phyloP scores from a whole-genome alignment of 2,329 filamentous ascomycete genomes.

The Talaromyces sp. region DNA sequence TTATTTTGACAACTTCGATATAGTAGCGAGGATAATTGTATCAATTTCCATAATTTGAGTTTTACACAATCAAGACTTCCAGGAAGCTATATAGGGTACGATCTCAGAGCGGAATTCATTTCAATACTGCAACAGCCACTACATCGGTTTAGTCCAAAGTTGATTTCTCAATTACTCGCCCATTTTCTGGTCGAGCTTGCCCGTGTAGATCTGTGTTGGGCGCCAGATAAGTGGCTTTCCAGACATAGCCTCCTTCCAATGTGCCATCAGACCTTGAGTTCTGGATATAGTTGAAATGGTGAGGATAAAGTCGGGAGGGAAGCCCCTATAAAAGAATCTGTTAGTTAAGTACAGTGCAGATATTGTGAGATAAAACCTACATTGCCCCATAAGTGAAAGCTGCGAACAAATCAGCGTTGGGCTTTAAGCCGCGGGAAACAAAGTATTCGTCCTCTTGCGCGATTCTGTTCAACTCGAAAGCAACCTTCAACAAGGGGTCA shows the following conservation, averaged over 20 bases:
- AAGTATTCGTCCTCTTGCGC: slow-evolving; percentile 9
- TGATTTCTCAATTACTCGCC: neutral
- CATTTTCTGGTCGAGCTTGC: neutral
- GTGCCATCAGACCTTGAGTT: neutral
- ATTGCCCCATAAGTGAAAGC: slow-evolving; percentile 3
- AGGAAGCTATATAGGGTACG: neutral
- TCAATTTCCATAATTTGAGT: neutral
- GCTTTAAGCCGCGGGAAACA: neutral
- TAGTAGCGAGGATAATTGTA: no score
- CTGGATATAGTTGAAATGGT: slow-evolving; percentile 2
- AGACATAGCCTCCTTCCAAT: slow-evolving; percentile 12
- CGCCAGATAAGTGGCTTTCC: slow-evolving; percentile 2
- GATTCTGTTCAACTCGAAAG: neutral
- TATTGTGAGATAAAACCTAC: neutral
- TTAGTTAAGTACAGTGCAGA: neutral
- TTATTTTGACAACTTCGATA: no score
- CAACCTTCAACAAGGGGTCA: slow-evolving; percentile 1
- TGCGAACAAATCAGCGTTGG: slow-evolving; percentile 8
- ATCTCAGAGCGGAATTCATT: neutral
- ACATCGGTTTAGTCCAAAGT: neutral
- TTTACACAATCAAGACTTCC: neutral
- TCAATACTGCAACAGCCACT: neutral
- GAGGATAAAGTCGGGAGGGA: slow-evolving; percentile 5
- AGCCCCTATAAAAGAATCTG: neutral
- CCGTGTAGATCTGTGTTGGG: slow-evolving; percentile 4